A percentile compares a stretch with the other conserved stretches of the same genome.
phyloP scores from a whole-genome alignment of 2,329 filamentous ascomycete species.

The Talaromyces sp. region DNA sequence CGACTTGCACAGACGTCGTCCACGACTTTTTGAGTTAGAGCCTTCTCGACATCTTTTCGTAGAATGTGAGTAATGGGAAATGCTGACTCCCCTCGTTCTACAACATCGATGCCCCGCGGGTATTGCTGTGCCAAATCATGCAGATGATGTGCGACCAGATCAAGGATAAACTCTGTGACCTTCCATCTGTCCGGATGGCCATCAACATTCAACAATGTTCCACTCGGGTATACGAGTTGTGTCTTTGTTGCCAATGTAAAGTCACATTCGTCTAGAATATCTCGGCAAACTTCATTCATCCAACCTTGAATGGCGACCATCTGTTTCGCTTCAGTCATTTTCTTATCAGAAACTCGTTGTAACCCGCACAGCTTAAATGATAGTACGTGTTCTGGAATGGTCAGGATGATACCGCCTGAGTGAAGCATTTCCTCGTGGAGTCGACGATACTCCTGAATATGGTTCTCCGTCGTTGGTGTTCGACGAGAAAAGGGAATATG shows the following conservation, averaged over 20 bases:
- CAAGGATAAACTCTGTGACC: constrained; percentile 42
- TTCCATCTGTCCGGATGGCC: constrained; percentile 55
- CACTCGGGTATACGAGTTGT: constrained; percentile 58
- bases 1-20: constrained; percentile 2
- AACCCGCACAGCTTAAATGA: constrained; percentile 63
- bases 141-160: constrained; percentile 31
- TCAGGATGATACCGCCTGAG: constrained; percentile 54
- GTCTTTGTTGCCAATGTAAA: constrained; percentile 54
- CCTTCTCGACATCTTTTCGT: background rate
- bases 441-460: constrained; percentile 32
- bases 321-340: constrained; percentile 38
- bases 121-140: background rate
- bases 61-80: constrained; percentile 11
- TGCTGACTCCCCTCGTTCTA: background rate
- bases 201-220: constrained; percentile 49
- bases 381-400: constrained; percentile 62
- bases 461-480: constrained; percentile 30
- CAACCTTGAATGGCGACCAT: constrained; percentile 55
- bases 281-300: constrained; percentile 51
- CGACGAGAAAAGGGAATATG: constrained; percentile 59
- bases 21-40: background rate
- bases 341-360: constrained; percentile 53
- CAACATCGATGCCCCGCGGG: constrained; percentile 1
- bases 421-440: constrained; percentile 45
- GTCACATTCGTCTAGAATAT: constrained; percentile 65